These are phyloP conservation scores for Sporothrix dimorphospora DNA, from an alignment of 2,329 filamentous ascomycete species.

Conservation along the genomic window DNA sequence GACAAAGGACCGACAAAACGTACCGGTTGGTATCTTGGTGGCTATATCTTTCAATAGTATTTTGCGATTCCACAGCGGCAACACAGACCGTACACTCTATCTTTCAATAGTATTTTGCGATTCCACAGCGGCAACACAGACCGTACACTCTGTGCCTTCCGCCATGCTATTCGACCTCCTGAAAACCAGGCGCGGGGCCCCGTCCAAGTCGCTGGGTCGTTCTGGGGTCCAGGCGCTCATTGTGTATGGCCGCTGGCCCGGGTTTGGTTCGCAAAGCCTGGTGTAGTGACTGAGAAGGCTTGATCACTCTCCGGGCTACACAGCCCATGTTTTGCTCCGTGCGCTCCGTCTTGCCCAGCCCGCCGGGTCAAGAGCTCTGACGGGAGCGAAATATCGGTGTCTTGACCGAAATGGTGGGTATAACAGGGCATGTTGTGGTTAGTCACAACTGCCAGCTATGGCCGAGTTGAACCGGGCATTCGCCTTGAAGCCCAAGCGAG, in stretches of 20 bases:
- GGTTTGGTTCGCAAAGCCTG: background rate
- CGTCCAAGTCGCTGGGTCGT: background rate
- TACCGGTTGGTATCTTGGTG: background rate
- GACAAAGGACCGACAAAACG: background rate
- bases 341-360: background rate
- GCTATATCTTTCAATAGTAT: background rate
- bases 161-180: background rate
- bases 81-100: background rate
- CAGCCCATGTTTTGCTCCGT: background rate
- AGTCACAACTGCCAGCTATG: background rate
- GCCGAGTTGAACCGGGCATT: background rate
- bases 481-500: background rate
- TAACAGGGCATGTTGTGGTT: background rate
- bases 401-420: background rate
- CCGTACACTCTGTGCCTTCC: too few species aligned
- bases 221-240: background rate
- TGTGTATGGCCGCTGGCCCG: background rate
- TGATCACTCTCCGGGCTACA: background rate
- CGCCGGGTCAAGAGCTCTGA: background rate
- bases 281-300: background rate
- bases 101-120: background rate
- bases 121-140: background rate
- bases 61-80: background rate
- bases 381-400: conserved; percentile 7
- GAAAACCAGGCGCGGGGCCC: background rate